These are phyloP conservation scores for Amanita muscaria DNA, from an alignment of 768 basidiomycete genomes.

Conservation along the genomic window DNA sequence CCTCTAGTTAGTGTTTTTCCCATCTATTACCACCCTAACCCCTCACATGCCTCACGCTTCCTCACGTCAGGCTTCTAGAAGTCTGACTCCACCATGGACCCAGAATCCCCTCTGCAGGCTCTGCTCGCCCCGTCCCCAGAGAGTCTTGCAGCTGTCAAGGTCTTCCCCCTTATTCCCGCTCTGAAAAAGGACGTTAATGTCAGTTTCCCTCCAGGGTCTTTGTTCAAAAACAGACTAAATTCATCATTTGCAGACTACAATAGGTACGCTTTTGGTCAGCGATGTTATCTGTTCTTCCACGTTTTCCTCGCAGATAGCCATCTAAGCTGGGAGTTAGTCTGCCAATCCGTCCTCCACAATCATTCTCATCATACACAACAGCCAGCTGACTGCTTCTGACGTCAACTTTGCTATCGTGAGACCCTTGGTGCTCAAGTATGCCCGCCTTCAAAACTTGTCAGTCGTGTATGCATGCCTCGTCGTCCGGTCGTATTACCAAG, in stretches of 20 bases:
- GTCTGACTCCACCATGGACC: slow-evolving; percentile 29
- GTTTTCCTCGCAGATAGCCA: slow-evolving; percentile 45
- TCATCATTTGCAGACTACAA: slow-evolving; percentile 32
- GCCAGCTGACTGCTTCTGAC: slow-evolving; percentile 78
- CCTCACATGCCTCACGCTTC: neutral
- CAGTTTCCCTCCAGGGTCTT: slow-evolving; percentile 20
- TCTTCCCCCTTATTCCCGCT: slow-evolving; percentile 74
- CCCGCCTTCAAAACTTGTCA: slow-evolving; percentile 65
- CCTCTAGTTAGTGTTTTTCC: neutral
- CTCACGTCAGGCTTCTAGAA: neutral
- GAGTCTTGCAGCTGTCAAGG: slow-evolving; percentile 52
- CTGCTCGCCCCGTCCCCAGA: slow-evolving; percentile 51
- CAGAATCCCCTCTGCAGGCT: slow-evolving; percentile 33
- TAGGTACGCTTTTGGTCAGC: slow-evolving; percentile 24
- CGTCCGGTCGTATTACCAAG: slow-evolving; percentile 70
- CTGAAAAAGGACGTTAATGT: slow-evolving; percentile 65
- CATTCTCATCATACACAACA: slow-evolving; percentile 18
- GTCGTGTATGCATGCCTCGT: slow-evolving; percentile 72
- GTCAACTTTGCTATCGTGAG: slow-evolving; percentile 75
- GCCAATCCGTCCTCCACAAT: slow-evolving; percentile 5
- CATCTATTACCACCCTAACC: neutral
- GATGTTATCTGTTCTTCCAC: slow-evolving; percentile 3
- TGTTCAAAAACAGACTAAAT: slow-evolving; percentile 10
- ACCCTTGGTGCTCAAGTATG: slow-evolving; percentile 73
- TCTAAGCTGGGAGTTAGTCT: slow-evolving; percentile 70